Evolutionary conservation across 2,329 filamentous ascomycete genomes (phyloP), one percentile per base, ranked within the genome.

Genomic region (Aspergillus pseudoviridinutans): DNA sequence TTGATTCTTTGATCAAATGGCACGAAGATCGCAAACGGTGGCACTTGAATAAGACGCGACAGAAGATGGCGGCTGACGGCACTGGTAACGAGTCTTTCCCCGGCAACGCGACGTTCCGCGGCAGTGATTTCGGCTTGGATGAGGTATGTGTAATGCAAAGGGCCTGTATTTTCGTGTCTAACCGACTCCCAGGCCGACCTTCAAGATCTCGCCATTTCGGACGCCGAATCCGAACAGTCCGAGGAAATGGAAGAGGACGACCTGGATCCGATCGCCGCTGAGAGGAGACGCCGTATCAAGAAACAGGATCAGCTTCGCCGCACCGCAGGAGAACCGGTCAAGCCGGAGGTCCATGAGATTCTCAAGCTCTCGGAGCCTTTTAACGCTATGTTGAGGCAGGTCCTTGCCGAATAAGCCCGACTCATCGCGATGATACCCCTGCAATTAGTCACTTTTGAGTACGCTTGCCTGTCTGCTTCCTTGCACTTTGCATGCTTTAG

Each of bases 21-120:
- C 94, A 99, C 74, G 91, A 92, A 71, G 90, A 91, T 46, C 83
- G 94, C 55, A 97, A 99, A 82, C 93, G 93, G 77, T 99, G 94
- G 94, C 94, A 99, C 72, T 87, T 93, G 60, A 91, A 96, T 76
- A 99, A 99, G 82, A 99, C 94, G 8, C 82, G 92, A 54, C 94
- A 97, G 78, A 99, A 99, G 82, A 97, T 99, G 94, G 94, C 94
- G 0, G 92, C 91, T 2, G 92, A 93, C 68, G 87, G 86, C 3
- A 80, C 76, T 9, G 70, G 71, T 5, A 74, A 71, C 22, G 74
- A 82, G 56, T 74, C 78, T 53, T 81, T 82, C 6, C 84, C 82
- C 8, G 85, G 79, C 25, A 79, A 81, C 63, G 67, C 71, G 20
- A 78, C 74, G 14, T 95, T 97, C 77, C 87, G 83, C 68, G 87